Evolutionary conservation across 75 land plant genomes (phyloP).

Genomic region (Chamaecyparis obtusa): DNA sequence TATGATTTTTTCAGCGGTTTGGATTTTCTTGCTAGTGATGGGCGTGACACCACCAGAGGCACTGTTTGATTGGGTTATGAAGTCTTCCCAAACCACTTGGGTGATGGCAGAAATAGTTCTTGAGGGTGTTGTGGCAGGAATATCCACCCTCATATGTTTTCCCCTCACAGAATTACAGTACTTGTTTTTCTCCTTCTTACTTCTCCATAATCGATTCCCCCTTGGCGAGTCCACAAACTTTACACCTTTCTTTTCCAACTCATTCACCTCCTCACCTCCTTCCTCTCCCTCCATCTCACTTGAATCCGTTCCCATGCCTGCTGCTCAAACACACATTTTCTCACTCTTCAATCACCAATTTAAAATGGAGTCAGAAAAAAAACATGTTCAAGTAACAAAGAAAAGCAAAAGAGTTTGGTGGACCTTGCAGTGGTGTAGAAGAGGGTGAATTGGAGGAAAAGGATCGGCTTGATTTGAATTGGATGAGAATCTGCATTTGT

Average conservation of each 20-base stretch:
- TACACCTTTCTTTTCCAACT: conserved; percentile 22
- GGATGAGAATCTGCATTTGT: conserved; percentile 58
- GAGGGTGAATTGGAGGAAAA: conserved; percentile 16
- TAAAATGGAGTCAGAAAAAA: too few species aligned
- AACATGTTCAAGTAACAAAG: too few species aligned
- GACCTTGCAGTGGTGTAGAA: background rate
- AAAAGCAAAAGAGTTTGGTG: too few species aligned
- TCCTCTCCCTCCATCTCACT: background rate
- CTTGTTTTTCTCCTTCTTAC: conserved; percentile 10
- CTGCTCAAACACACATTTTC: background rate
- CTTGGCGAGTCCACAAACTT: conserved; percentile 18
- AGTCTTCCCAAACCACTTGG: conserved; percentile 81
- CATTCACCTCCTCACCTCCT: background rate
- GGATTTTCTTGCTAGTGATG: conserved; percentile 54
- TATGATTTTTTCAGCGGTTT: conserved; percentile 75
- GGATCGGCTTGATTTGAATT: conserved; percentile 37
- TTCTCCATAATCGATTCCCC: conserved; percentile 19
- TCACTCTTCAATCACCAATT: too few species aligned
- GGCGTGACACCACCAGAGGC: background rate
- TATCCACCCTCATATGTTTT: conserved; percentile 46
- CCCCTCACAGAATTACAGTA: conserved; percentile 13
- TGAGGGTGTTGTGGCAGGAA: conserved; percentile 63
- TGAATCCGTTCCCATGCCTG: background rate
- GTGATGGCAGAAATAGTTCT: conserved; percentile 53
- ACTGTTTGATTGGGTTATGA: conserved; percentile 19